Evolutionary conservation across 1,284 basidiomycete species (phyloP).

Genomic region (Apiotrichum gamsii): DNA sequence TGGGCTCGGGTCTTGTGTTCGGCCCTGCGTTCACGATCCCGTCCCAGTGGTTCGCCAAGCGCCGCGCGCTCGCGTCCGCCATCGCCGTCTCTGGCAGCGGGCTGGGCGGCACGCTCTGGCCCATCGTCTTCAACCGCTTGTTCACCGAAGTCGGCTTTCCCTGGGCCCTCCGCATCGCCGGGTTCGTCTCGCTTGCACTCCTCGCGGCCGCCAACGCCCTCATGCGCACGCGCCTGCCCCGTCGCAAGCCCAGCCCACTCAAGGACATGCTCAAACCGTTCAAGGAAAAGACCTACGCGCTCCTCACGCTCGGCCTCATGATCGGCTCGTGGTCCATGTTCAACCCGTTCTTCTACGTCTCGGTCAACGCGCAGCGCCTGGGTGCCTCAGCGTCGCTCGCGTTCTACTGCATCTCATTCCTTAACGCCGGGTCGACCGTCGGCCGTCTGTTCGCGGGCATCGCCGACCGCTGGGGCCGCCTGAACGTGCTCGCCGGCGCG

Average conservation of each 20-base stretch:
- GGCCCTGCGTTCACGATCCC: conserved; percentile 51
- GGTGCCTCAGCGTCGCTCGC: conserved; percentile 25
- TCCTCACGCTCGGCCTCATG: conserved; percentile 22
- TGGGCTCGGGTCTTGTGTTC: conserved; percentile 49
- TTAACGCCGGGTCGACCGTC: conserved; percentile 32
- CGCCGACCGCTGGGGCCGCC: conserved; percentile 14
- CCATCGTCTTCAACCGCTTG: conserved; percentile 32
- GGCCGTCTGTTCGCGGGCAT: conserved; percentile 12
- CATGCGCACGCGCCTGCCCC: conserved; percentile 18
- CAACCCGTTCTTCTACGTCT: conserved; percentile 31
- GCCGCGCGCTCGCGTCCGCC: conserved; percentile 30
- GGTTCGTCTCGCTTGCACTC: conserved; percentile 24
- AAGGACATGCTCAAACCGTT: conserved; percentile 16
- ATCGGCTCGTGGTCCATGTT: conserved; percentile 26
- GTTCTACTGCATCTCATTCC: conserved; percentile 27
- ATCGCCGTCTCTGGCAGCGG: conserved; percentile 26
- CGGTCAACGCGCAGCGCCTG: conserved; percentile 25
- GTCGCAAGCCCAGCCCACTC: conserved; percentile 17
- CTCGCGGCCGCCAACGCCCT: conserved; percentile 14
- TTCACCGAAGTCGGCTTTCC: conserved; percentile 23
- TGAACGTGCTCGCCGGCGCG: conserved; percentile 36
- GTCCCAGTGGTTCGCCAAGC: conserved; percentile 51
- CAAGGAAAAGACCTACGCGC: conserved; percentile 22
- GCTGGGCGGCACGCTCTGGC: conserved; percentile 41
- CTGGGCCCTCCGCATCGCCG: conserved; percentile 23